Percentiles rank a stretch among this genome's conserved stretches.
These are phyloP conservation scores for Fusarium euwallaceae DNA, from an alignment of 2,329 filamentous ascomycete species.

Conservation along the genomic window DNA sequence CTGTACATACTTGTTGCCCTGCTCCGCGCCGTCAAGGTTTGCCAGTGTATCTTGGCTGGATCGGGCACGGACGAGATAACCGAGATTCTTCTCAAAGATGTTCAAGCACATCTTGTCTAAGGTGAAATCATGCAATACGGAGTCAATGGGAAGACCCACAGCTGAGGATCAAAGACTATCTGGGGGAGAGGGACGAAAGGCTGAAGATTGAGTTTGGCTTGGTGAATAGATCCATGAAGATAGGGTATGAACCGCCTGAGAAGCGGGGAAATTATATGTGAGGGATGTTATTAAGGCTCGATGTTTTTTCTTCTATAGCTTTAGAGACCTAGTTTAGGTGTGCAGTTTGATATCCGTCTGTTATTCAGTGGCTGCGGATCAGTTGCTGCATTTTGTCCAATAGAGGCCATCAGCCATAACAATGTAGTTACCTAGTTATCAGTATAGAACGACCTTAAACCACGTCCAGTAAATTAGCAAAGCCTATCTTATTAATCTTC, in stretches of 20 bases:
- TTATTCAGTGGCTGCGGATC: no score
- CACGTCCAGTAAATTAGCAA: no score
- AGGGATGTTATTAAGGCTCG: no score
- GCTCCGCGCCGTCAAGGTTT: neutral
- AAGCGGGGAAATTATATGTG: no score
- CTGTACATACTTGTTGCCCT: neutral
- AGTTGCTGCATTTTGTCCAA: no score
- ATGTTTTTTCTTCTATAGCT: no score
- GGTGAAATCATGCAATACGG: neutral
- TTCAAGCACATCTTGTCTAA: neutral
- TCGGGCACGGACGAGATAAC: neutral
- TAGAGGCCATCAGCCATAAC: no score
- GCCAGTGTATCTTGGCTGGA: neutral
- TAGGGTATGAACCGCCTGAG: neutral
- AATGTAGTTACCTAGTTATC: no score
- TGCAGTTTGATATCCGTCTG: no score
- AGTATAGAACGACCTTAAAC: no score
- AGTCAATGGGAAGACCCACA: neutral
- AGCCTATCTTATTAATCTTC: no score
- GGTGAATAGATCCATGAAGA: neutral
- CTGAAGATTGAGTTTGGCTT: neutral
- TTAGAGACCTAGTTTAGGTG: no score
- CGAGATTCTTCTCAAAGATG: neutral
- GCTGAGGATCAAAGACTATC: neutral
- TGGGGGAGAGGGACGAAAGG: neutral